Evolutionary conservation across 441 rosid genomes (phyloP), one percentile per base, ranked within the genome.

Genomic region (Gossypium lobatum): DNA sequence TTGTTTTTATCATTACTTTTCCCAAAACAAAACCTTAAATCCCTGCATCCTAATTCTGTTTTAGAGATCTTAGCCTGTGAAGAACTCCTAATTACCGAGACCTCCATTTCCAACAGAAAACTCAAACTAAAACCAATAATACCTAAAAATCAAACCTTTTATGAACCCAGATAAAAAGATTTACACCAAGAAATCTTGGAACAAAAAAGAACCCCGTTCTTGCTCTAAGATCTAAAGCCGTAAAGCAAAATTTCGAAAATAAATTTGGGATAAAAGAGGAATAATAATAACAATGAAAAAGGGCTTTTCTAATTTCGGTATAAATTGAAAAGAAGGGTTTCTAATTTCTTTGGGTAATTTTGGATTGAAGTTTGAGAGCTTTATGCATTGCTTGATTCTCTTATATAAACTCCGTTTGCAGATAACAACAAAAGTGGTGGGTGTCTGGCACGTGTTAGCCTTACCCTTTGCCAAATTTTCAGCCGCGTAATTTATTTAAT

Each of bases 31-130:
- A 78, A 78, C 18, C 81, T 76, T 39, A 76, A 73, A 61, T 82
- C 88, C 52, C 83, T 82, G 65, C 7, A 37, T 0, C 80, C 82
- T 39, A 79, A 73, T 17, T 83, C 88, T 1, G 82, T 79, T 72
- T 81, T 74, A 25, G 73, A 75, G 46, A 83, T 72, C 54, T 71
- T 81, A 1, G 86, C 87, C 83, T 84, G 91, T 31, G 94, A 77
- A 59, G 76, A 85, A 52, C 77, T 84, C 2, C 88, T 86, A n/a
- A 88, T 86, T 73, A 87, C 84, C 6, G 95, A 87, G 14, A 89
- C 83, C 83, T 93, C 96, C 95, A 92, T 91, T 66, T 13, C 6
- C n/a, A 31, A 11, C 42, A 8, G 18, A 28, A 16, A 52, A 73
- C 14, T 34, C 31, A 6, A 13, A 14, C 13, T 3, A 9, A 50